Evolutionary conservation across 306 rosid genomes (phyloP).

Genomic region (Coriaria nepalensis): DNA sequence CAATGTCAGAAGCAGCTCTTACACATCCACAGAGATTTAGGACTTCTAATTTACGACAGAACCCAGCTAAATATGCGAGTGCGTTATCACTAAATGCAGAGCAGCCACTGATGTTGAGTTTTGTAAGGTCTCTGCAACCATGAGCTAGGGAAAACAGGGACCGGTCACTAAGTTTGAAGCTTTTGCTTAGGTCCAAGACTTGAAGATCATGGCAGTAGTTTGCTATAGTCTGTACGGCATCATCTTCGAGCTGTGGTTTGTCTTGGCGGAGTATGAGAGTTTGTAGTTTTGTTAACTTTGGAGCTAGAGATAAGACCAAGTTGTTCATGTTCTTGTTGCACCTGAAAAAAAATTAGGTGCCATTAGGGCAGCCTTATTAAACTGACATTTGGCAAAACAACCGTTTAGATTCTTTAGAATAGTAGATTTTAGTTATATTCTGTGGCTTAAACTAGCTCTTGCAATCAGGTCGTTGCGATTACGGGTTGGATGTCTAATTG

Average conservation of each 20-base stretch:
- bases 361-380: too few relatives aligned
- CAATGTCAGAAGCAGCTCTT: constrained; percentile 62
- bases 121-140: constrained; percentile 60
- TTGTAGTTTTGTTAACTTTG: constrained; percentile 67
- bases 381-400: too few relatives aligned
- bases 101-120: constrained; percentile 78
- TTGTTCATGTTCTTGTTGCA: constrained; percentile 80
- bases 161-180: constrained; percentile 70
- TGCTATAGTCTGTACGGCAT: constrained; percentile 61
- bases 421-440: too few relatives aligned
- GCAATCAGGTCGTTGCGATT: too few relatives aligned
- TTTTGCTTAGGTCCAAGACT: constrained; percentile 88
- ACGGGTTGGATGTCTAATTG: too few relatives aligned
- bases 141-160: constrained; percentile 59
- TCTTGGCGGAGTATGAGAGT: constrained; percentile 75
- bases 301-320: constrained; percentile 67
- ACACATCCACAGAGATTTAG: constrained; percentile 87
- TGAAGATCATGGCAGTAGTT: constrained; percentile 66
- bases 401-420: too few relatives aligned
- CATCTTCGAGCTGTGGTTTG: constrained; percentile 68
- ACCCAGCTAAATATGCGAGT: constrained; percentile 60
- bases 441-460: too few relatives aligned
- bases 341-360: constrained; percentile 33
- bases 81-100: constrained; percentile 63
- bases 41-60: constrained; percentile 52